Evolutionary conservation across 23 red algal genomes (phyloP), one percentile per base, ranked within the genome.

Genomic region (Chondrus crispus): DNA sequence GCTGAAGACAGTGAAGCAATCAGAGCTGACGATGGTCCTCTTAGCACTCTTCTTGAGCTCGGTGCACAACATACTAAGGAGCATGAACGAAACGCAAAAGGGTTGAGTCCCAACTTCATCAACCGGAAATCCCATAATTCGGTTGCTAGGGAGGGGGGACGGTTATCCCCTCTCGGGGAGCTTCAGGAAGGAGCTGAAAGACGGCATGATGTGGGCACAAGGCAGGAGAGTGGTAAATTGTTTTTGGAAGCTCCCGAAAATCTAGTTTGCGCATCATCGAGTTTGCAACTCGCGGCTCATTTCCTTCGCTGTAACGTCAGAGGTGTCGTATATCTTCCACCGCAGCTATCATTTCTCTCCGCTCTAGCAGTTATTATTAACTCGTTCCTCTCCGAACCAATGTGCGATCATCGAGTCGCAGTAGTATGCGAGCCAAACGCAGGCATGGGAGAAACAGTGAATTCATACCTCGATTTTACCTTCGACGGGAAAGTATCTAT

Each of bases 381-480:
- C 47, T 50, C 84, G 3, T 47, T 73, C 64, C 62, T 72, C 22
- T 71, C 84, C 4, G 46, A 49, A 16, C 66, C 19, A 53, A 10
- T 87, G 10, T 48, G 51, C 29, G 84, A 87, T 37, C 47, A 87
- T 38, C 84, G 84, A 50, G 66, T 87, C 28, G 44, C 66, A 37
- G 48, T 87, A 11, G 46, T 87, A 49, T 87, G 84, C 42, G 66
- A 87, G 36, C 37, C 84, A 57, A 68, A 87, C 39, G 46, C 84
- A 53, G 62, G 74, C 42, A 74, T 87, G 46, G 55, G 48, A 16
- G 55, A 16, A 20, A 68, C 60, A 37, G 42, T 87, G 9, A 29
- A 68, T 87, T 46, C 84, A 30, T 87, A 87, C 46, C 42, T 87
- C 48, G 62, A 87, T 40, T 36, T 48, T 46, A 87, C 35, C 35